Percentiles rank a stretch among this genome's conserved stretches.
phyloP scores from a whole-genome alignment of 495 filamentous ascomycete species.

The Pseudomonodictys pantanalensis region DNA sequence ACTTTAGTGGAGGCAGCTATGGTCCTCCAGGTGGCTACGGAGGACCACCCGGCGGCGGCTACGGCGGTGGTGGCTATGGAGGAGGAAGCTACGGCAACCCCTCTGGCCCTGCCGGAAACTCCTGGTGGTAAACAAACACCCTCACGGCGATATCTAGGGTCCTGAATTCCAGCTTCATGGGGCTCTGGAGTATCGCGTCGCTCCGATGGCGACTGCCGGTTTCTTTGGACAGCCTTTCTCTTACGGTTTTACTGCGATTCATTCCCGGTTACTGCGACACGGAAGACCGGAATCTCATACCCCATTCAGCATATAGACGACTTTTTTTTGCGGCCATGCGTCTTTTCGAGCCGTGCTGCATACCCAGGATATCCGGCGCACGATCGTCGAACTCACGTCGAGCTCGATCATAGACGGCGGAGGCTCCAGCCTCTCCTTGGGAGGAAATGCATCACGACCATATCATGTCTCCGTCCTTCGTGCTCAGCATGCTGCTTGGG shows the following conservation, averaged over 20 bases:
- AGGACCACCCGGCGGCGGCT: slow-evolving; percentile 32
- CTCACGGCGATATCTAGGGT: no score
- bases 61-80: slow-evolving; percentile 62
- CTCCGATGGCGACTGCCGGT: not conserved
- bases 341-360: slow-evolving; percentile 54
- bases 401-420: slow-evolving; percentile 35
- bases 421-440: slow-evolving; percentile 30
- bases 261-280: slow-evolving; percentile 28
- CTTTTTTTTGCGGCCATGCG: slow-evolving; percentile 51
- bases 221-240: not conserved
- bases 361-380: slow-evolving; percentile 38
- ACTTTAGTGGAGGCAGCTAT: slow-evolving; percentile 40
- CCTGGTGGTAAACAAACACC: slow-evolving; percentile 79
- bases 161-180: no score
- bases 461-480: slow-evolving; percentile 26
- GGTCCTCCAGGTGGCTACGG: slow-evolving; percentile 36
- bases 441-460: slow-evolving; percentile 29
- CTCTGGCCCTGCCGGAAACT: slow-evolving; percentile 74
- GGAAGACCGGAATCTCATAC: slow-evolving; percentile 52
- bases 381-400: slow-evolving; percentile 28
- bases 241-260: slow-evolving; percentile 39
- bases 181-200: slow-evolving; percentile 24
- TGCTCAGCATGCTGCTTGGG: slow-evolving; percentile 34
- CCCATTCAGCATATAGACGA: slow-evolving; percentile 72
- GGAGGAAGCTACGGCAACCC: slow-evolving; percentile 71